A percentile compares a stretch with the other conserved stretches of the same genome.
Conservation (phyloP, 257 asterid genomes). For the Solanum sitiens region DNA sequence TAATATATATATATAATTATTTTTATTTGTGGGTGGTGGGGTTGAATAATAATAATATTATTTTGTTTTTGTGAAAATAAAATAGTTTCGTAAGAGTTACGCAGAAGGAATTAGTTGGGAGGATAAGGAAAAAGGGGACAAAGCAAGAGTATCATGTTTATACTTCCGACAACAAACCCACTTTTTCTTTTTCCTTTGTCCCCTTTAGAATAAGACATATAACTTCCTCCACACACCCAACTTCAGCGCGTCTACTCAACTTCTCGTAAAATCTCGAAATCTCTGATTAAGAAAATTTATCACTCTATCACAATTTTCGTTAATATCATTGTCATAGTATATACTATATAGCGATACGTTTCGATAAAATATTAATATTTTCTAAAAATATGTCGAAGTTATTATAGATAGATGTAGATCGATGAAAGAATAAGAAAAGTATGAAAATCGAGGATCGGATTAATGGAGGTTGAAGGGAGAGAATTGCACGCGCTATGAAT, state of each 20-base stretch:
- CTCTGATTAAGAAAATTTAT: too few species aligned
- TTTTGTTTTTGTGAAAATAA: neutral
- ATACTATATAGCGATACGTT: too few species aligned
- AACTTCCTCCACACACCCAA: neutral
- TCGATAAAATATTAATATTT: too few species aligned
- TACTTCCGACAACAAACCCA: constrained; percentile 15
- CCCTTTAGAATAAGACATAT: constrained; percentile 13
- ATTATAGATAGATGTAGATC: too few species aligned
- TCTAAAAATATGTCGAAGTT: too few species aligned
- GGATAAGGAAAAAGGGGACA: constrained; percentile 1
- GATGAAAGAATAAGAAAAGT: too few species aligned
- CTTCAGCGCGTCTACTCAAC: neutral
- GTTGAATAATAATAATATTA: too few species aligned
- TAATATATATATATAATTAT: too few species aligned
- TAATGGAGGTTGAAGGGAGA: neutral
- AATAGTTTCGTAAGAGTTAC: constrained; percentile 6
- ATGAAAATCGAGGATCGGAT: neutral
- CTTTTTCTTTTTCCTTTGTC: constrained; percentile 9
- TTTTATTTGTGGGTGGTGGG: neutral
- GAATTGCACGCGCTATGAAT: neutral
- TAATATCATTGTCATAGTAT: too few species aligned
- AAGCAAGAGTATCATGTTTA: constrained; percentile 5
- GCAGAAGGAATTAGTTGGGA: neutral
- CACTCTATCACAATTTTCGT: too few species aligned
- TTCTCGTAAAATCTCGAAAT: too few species aligned